Evolutionary conservation across 1,284 basidiomycete genomes (phyloP).

Genomic region (Melanopsichium pennsylvanicum): DNA sequence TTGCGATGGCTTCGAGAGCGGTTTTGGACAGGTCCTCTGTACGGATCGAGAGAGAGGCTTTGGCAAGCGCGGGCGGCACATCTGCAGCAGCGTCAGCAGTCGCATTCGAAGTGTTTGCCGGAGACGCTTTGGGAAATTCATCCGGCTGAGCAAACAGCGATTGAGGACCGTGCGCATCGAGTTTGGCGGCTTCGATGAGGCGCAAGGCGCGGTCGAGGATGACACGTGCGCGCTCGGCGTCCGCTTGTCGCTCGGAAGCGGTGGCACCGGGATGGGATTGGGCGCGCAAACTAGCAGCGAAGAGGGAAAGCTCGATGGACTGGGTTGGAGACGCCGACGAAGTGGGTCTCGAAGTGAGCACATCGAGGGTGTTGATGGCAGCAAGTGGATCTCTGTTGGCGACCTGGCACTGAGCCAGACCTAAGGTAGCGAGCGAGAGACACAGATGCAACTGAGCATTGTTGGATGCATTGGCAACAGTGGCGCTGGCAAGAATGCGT

Average conservation of each 20-base stretch:
- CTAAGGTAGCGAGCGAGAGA: constrained; percentile 58
- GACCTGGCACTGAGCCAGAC: constrained; percentile 61
- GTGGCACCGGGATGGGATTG: constrained; percentile 55
- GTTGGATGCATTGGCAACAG: constrained; percentile 10
- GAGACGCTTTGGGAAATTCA: constrained; percentile 23
- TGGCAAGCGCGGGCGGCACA: constrained; percentile 39
- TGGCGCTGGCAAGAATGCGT: constrained; percentile 19
- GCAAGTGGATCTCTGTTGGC: constrained; percentile 51
- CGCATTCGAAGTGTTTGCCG: constrained; percentile 10
- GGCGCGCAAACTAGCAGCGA: constrained; percentile 55
- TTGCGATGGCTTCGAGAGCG: constrained; percentile 45
- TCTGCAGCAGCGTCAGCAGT: constrained; percentile 25
- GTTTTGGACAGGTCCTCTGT: constrained; percentile 46
- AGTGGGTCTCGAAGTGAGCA: constrained; percentile 39
- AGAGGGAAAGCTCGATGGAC: constrained; percentile 53
- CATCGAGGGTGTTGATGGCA: constrained; percentile 58
- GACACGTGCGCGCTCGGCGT: constrained; percentile 51
- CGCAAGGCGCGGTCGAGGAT: constrained; percentile 59
- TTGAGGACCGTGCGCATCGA: constrained; percentile 33
- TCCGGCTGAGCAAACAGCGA: constrained; percentile 24
- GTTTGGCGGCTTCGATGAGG: constrained; percentile 50
- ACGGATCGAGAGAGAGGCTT: constrained; percentile 37
- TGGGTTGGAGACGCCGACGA: constrained; percentile 33
- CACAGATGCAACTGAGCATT: constrained; percentile 39
- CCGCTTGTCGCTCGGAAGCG: constrained; percentile 36